Percentiles rank a stretch among this genome's conserved stretches.
These are phyloP conservation scores for Dactylellina cionopaga DNA, from an alignment of 2,329 filamentous ascomycete genomes.

Conservation along the genomic window DNA sequence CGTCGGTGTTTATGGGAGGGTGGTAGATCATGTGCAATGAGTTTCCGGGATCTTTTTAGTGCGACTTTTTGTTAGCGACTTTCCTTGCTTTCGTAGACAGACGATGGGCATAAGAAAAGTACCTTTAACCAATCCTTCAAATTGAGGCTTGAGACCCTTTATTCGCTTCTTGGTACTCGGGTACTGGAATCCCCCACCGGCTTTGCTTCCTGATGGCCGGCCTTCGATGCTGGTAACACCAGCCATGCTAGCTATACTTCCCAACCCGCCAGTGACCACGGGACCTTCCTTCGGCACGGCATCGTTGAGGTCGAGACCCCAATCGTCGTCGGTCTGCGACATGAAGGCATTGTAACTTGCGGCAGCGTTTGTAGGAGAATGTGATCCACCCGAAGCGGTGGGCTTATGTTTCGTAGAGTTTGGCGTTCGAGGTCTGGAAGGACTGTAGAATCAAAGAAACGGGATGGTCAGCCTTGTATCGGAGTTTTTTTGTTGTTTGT, in stretches of 20 bases:
- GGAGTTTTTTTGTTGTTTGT: conserved; percentile 1
- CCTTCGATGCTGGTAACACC: conserved; percentile 51
- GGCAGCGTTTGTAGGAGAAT: conserved; percentile 64
- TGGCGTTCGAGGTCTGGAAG: conserved; percentile 58
- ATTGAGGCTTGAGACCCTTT: conserved; percentile 95
- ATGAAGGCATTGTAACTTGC: conserved; percentile 83
- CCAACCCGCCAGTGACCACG: conserved; percentile 33
- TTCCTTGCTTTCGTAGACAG: background rate
- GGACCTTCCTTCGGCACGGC: conserved; percentile 56
- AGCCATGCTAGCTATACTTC: conserved; percentile 49
- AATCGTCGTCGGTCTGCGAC: conserved; percentile 82
- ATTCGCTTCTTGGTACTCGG: conserved; percentile 63
- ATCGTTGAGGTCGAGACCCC: conserved; percentile 77
- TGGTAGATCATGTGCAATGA: conserved; percentile 94
- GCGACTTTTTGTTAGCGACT: background rate
- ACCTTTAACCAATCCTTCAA: conserved; percentile 91
- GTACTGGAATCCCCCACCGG: conserved; percentile 51
- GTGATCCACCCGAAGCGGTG: conserved; percentile 61
- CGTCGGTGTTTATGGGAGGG: conserved; percentile 76
- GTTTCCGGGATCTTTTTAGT: conserved; percentile 77
- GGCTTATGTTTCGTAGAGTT: conserved; percentile 68
- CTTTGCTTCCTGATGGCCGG: conserved; percentile 29
- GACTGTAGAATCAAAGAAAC: conserved; percentile 7
- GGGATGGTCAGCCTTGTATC: conserved; percentile 27
- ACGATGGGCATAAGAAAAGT: background rate